Conservation (phyloP, 2,329 filamentous ascomycete genomes). For the Dothiorella sarmentorum region DNA sequence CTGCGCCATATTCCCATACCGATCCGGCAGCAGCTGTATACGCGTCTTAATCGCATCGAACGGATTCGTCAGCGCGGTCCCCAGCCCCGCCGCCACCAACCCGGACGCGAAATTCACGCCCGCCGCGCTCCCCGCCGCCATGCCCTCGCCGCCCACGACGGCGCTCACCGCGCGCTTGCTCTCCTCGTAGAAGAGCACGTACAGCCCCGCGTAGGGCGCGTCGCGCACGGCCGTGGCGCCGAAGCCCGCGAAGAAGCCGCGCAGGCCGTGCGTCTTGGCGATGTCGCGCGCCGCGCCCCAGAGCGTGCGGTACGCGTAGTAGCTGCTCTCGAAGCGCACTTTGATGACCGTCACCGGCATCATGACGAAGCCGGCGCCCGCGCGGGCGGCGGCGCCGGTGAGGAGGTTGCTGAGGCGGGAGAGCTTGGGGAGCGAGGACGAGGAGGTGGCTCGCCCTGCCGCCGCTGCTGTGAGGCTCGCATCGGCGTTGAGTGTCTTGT, state of each 20-base stretch:
- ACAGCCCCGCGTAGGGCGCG: constrained; percentile 93
- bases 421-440: constrained; percentile 74
- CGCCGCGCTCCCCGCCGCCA: constrained; percentile 46
- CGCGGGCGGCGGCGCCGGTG: constrained; percentile 79
- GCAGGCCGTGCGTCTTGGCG: constrained; percentile 64
- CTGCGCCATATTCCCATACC: constrained; percentile 78
- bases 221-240: constrained; percentile 90
- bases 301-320: constrained; percentile 80
- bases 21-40: constrained; percentile 80
- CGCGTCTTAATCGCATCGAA: constrained; percentile 96
- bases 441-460: no score
- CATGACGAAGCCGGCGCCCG: constrained; percentile 81
- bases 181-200: constrained; percentile 91
- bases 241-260: constrained; percentile 90
- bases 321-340: constrained; percentile 85
- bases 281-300: constrained; percentile 72
- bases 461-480: background rate
- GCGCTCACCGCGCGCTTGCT: constrained; percentile 55
- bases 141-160: constrained; percentile 27
- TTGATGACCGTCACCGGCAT: constrained; percentile 98
- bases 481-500: constrained; percentile 20
- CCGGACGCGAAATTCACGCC: constrained; percentile 84
- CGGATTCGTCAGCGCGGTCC: constrained; percentile 88
- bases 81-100: constrained; percentile 73
- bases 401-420: constrained; percentile 80